Evolutionary conservation across 2,329 filamentous ascomycete species (phyloP).

Genomic region (Xylaria sp.): DNA sequence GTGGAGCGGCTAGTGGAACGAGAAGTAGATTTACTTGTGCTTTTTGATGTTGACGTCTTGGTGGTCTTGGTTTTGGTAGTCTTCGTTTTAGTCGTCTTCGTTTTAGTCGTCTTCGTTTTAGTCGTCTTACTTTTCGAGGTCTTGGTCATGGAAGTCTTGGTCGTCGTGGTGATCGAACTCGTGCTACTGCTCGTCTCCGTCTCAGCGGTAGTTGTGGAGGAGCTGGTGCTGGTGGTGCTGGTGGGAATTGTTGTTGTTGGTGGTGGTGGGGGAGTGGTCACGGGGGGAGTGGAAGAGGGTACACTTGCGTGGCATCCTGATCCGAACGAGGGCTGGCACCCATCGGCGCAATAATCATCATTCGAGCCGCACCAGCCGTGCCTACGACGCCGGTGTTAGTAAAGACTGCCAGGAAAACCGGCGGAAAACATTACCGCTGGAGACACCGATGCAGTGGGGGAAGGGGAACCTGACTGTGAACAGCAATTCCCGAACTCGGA

Average conservation of each 20-base stretch:
- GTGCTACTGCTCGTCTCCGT: slow-evolving; percentile 21
- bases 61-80: too few relatives aligned
- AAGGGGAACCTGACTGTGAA: slow-evolving; percentile 31
- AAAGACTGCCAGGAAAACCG: not conserved
- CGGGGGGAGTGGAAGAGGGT: slow-evolving; percentile 22
- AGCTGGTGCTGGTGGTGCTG: slow-evolving; percentile 13
- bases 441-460: not conserved
- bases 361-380: slow-evolving; percentile 44
- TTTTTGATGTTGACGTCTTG: slow-evolving; percentile 3
- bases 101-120: too few relatives aligned
- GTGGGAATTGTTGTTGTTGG: slow-evolving; percentile 15
- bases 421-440: not conserved
- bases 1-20: slow-evolving; percentile 12
- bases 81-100: too few relatives aligned
- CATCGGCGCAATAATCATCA: slow-evolving; percentile 43
- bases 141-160: slow-evolving; percentile 14
- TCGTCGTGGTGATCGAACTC: slow-evolving; percentile 14
- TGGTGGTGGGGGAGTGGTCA: slow-evolving; percentile 19
- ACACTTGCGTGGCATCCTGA: slow-evolving; percentile 34
- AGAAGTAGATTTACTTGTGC: slow-evolving; percentile 3
- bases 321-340: slow-evolving; percentile 43
- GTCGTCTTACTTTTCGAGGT: too few relatives aligned
- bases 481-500: slow-evolving; percentile 37
- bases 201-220: slow-evolving; percentile 19
- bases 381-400: slow-evolving; percentile 22